These are phyloP conservation scores for Quercus aquifolioides DNA, from an alignment of 306 rosid species.

Conservation along the genomic window DNA sequence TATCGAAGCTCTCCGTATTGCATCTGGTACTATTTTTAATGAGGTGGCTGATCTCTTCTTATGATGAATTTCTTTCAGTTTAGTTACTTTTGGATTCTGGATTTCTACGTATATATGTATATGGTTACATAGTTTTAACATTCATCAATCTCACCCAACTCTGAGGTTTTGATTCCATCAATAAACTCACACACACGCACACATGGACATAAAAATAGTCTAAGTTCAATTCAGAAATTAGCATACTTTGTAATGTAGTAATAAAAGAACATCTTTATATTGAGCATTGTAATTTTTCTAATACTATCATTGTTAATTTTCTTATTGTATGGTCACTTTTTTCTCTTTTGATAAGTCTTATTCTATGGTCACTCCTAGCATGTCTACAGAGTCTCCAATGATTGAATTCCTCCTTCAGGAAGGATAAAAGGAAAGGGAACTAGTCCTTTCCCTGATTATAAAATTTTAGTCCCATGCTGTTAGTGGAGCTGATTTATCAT, in stretches of 20 bases:
- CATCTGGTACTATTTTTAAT: conserved; percentile 88
- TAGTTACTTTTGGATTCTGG: not conserved
- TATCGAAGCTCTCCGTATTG: conserved; percentile 70
- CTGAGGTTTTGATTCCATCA: not conserved
- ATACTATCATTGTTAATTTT: not conserved
- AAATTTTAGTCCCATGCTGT: not conserved
- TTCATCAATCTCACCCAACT: no score
- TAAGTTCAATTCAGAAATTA: not conserved
- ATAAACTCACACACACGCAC: not conserved
- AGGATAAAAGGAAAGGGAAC: not conserved
- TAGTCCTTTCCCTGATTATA: not conserved
- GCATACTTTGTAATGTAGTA: not conserved
- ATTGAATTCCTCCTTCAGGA: not conserved
- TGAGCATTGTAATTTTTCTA: not conserved
- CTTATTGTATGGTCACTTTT: no score
- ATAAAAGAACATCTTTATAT: not conserved
- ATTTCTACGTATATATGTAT: not conserved
- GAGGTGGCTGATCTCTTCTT: conserved; percentile 57
- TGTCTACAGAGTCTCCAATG: no score
- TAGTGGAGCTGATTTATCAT: not conserved
- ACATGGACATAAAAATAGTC: not conserved
- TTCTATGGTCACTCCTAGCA: no score
- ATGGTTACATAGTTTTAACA: not conserved
- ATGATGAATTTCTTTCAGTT: not conserved
- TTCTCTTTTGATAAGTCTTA: no score